Evolutionary conservation across 805 yeast species (phyloP), one percentile per base, ranked within the genome.

Genomic region (Zygosaccharomyces bailii): DNA sequence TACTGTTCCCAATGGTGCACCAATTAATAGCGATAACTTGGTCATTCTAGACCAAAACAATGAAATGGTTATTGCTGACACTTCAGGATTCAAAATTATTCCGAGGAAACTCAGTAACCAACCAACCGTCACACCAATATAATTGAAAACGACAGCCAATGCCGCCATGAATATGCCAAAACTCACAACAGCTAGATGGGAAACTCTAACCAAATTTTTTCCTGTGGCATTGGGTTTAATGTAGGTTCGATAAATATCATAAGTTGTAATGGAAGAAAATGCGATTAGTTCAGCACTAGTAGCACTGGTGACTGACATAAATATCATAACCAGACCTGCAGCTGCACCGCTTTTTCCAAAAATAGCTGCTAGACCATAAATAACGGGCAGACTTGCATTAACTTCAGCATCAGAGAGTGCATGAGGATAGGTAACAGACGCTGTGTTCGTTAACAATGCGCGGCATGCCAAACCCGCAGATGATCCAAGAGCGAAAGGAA

Each of bases 1-100:
- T 19, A 78, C 72, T 1, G 78, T 73, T 44, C 75, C 75, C 70
- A 77, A 68, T 7, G 80, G 67, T 8, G 59, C 54, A 20, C 57
- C 62, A 16, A 53, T 48, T 8, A 55, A 39, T 8, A 56, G 48
- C 3, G 57, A 41, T 24, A 34, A 21, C 21, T 34, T 46, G 16
- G 50, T 48, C 52, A 48, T 51, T 21, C 34, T 36, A 14, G 52
- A 46, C 57, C 57, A 71, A 41, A 61, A 70, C 23, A 61, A 53
- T 23, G 61, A 63, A 27, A 61, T 49, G 10, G 54, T 54, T 42
- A 60, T 59, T 4, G 68, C 62, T 25, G 56, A 49, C 10, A 65
- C 70, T 40, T 63, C 72, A 2, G 74, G 72, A 8, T 63, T 57
- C 34, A 71, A 49, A 17, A 68, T 57, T 41, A 72, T 69, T 43